phyloP scores from a whole-genome alignment of 495 filamentous ascomycete genomes.

The Penicillium taxi region DNA sequence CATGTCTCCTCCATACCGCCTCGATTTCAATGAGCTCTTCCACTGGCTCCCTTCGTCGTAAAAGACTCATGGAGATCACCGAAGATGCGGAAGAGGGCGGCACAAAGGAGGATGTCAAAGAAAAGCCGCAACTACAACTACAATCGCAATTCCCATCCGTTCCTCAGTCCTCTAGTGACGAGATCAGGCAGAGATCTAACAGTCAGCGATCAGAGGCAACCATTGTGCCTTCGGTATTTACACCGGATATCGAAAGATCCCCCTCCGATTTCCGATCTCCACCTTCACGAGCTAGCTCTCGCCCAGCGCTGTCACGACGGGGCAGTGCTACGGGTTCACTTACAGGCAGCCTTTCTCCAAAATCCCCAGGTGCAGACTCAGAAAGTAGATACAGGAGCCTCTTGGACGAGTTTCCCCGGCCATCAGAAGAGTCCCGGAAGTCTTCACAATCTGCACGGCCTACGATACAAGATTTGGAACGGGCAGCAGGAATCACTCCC shows the following conservation, averaged over 20 bases:
- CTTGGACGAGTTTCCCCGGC: slow-evolving; percentile 33
- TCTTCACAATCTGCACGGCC: slow-evolving; percentile 62
- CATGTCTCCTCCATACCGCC: slow-evolving; percentile 83
- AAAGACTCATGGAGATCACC: slow-evolving; percentile 78
- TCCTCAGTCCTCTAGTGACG: slow-evolving; percentile 7
- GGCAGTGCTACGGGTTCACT: slow-evolving; percentile 13
- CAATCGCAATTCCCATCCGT: background rate
- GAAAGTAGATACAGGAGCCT: slow-evolving; percentile 20
- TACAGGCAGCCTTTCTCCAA: slow-evolving; percentile 12
- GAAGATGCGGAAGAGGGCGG: slow-evolving; percentile 67
- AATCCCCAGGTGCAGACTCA: slow-evolving; percentile 13
- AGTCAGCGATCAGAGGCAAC: slow-evolving; percentile 37
- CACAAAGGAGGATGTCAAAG: slow-evolving; percentile 45
- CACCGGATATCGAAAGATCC: slow-evolving; percentile 14
- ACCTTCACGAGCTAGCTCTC: slow-evolving; percentile 15
- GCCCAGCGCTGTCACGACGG: slow-evolving; percentile 16
- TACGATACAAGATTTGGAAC: slow-evolving; percentile 53
- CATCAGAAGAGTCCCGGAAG: slow-evolving; percentile 32
- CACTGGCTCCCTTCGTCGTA: slow-evolving; percentile 65
- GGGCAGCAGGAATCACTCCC: slow-evolving; percentile 48
- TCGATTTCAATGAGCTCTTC: slow-evolving; percentile 83
- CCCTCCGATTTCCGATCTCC: slow-evolving; percentile 13
- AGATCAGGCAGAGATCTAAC: slow-evolving; percentile 23
- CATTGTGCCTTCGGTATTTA: slow-evolving; percentile 23
- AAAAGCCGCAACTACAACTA: background rate